Conservation (phyloP, 176 grass and related monocot species). For the Guadua angustifolia region DNA sequence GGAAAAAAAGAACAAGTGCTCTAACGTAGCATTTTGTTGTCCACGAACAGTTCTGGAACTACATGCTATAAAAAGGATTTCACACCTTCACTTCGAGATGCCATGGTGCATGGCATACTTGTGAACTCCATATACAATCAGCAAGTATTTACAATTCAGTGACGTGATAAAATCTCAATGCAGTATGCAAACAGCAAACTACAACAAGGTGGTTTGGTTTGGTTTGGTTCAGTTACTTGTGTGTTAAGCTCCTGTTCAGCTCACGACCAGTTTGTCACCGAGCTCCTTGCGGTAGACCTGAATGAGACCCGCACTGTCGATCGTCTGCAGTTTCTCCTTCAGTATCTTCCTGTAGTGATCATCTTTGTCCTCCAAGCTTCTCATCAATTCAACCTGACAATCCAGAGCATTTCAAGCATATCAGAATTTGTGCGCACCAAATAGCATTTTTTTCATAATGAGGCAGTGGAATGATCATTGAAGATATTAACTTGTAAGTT, state of each 20-base stretch:
- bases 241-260: not conserved
- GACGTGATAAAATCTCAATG: not conserved
- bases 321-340: slow-evolving; percentile 79
- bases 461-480: not conserved
- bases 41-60: too few species aligned
- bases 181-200: not conserved
- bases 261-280: slow-evolving; percentile 63
- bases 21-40: not conserved
- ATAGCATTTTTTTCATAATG: not conserved
- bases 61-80: too few species aligned
- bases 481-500: slow-evolving; percentile 12
- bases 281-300: slow-evolving; percentile 91
- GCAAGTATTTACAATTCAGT: slow-evolving; percentile 40
- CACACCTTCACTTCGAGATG: too few species aligned
- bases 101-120: not conserved
- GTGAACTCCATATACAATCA: not conserved
- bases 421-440: not conserved
- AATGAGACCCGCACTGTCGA: slow-evolving; percentile 73
- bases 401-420: not conserved
- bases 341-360: slow-evolving; percentile 74
- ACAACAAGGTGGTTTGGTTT: slow-evolving; percentile 4
- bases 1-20: too few species aligned
- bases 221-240: not conserved
- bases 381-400: slow-evolving; percentile 78
- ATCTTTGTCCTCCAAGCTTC: slow-evolving; percentile 78